These are phyloP conservation scores for Colletotrichum tofieldiae DNA, from an alignment of 2,329 filamentous ascomycete genomes.

Conservation along the genomic window DNA sequence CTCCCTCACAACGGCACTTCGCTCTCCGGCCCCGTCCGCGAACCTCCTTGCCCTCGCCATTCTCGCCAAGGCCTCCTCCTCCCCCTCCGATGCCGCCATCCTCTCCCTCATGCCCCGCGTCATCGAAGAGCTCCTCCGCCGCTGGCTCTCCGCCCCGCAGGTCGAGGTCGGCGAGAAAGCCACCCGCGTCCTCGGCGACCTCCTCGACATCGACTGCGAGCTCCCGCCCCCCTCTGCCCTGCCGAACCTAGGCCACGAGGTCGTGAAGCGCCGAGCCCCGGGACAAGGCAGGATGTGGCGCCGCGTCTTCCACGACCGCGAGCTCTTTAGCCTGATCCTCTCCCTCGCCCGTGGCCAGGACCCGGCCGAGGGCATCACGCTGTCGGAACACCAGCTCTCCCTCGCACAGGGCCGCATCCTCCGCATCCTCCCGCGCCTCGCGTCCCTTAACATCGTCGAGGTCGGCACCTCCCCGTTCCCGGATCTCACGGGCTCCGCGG, in stretches of 20 bases:
- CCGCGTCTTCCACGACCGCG: slow-evolving; percentile 63
- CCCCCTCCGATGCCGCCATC: slow-evolving; percentile 64
- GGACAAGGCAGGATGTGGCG: slow-evolving; percentile 70
- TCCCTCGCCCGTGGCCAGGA: slow-evolving; percentile 54
- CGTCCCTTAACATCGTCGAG: slow-evolving; percentile 61
- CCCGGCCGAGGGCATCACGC: slow-evolving; percentile 45
- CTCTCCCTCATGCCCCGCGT: slow-evolving; percentile 66
- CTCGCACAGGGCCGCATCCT: slow-evolving; percentile 69
- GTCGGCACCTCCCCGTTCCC: slow-evolving; percentile 57
- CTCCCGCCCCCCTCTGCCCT: slow-evolving; percentile 42
- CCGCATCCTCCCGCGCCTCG: slow-evolving; percentile 66
- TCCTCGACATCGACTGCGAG: slow-evolving; percentile 71
- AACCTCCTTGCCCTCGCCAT: slow-evolving; percentile 72
- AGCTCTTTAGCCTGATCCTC: slow-evolving; percentile 63
- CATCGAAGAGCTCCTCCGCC: slow-evolving; percentile 63
- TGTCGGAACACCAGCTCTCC: slow-evolving; percentile 57
- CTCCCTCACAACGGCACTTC: slow-evolving; percentile 66
- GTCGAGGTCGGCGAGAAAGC: slow-evolving; percentile 71
- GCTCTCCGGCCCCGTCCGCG: slow-evolving; percentile 68
- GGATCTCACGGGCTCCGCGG: slow-evolving; percentile 49
- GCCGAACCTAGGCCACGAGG: slow-evolving; percentile 50
- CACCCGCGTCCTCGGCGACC: slow-evolving; percentile 64
- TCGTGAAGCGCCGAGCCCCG: slow-evolving; percentile 56
- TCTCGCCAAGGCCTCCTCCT: slow-evolving; percentile 68
- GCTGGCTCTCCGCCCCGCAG: slow-evolving; percentile 69